phyloP scores from a whole-genome alignment of 345 rosid genomes.

The Excoecaria cochinchinensis region DNA sequence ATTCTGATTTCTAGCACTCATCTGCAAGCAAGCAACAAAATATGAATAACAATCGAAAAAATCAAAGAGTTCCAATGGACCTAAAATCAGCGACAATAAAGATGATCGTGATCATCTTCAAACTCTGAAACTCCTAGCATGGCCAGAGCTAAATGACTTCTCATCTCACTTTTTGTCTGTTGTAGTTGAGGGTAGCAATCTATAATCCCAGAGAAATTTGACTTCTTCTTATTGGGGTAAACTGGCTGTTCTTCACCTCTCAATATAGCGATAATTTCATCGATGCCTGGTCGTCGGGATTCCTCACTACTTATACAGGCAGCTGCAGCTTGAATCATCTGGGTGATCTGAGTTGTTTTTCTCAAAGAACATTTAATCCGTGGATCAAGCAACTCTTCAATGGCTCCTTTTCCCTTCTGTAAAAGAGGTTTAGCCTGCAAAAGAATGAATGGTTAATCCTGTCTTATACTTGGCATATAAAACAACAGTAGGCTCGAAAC shows the following conservation, averaged over 20 bases:
- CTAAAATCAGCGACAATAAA: slow-evolving; percentile 47
- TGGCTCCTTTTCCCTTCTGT: slow-evolving; percentile 58
- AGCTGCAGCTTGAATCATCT: slow-evolving; percentile 74
- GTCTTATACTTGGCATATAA: background rate
- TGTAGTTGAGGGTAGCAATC: slow-evolving; percentile 66
- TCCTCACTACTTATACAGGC: slow-evolving; percentile 72
- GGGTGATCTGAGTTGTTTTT: slow-evolving; percentile 44
- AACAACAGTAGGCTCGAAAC: background rate
- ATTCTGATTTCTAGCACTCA: slow-evolving; percentile 20
- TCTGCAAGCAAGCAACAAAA: slow-evolving; percentile 23
- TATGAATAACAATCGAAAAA: slow-evolving; percentile 6
- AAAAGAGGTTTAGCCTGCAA: slow-evolving; percentile 78
- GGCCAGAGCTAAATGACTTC: slow-evolving; percentile 78
- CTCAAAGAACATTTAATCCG: slow-evolving; percentile 36
- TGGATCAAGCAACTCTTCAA: slow-evolving; percentile 73
- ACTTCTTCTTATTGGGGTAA: slow-evolving; percentile 38
- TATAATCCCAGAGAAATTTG: slow-evolving; percentile 54
- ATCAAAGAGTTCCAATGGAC: background rate
- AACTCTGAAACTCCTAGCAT: slow-evolving; percentile 80
- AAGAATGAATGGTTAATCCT: background rate
- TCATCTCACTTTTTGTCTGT: slow-evolving; percentile 72
- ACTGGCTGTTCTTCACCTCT: slow-evolving; percentile 55
- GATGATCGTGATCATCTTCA: slow-evolving; percentile 55
- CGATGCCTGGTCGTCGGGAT: slow-evolving; percentile 61
- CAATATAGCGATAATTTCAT: slow-evolving; percentile 51